Evolutionary conservation across 768 basidiomycete genomes (phyloP), one percentile per base, ranked within the genome.

Genomic region (Tylopilus sp.): DNA sequence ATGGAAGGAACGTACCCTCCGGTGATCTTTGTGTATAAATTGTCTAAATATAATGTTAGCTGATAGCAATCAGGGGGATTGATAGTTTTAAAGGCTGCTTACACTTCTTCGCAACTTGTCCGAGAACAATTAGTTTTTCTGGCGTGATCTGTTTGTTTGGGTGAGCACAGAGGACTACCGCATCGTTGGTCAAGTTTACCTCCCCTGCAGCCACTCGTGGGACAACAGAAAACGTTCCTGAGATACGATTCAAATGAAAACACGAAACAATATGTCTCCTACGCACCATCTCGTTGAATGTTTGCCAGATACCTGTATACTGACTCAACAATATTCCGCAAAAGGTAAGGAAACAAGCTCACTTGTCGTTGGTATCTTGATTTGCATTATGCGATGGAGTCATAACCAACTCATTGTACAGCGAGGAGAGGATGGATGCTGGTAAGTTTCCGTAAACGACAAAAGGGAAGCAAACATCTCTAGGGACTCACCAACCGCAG

Each of bases 171-270:
- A 15, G 3, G 3, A 7, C 10, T 11, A 18, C 12, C 9, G 11
- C 22, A 38, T 1, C 2, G 2, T 6, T 9, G 39, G 6, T 5
- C 20, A 7, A 25, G 25, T 11, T 48, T 36, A 75, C 77, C 68
- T 88, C 88, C 28, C 88, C 88, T 2, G 78, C 87, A 0, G 86
- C 71, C 17, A 88, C 76, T 33, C 86, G 78, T 25, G 88, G 88
- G 20, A 90, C 75, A 49, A 90, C 85, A 7, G 80, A 82, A 65
- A 83, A 88, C 2, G 85, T 83, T 11, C 79, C 78, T 74, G 9
- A 4, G 7, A 36, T 18, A 45, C 7, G n/a, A 11, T 3, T 21
- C 12, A 22, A n/a, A n/a, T n/a, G 28, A 25, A 10, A 9, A 13
- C 26, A 42, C 22, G 2, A 21, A 40, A 17, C 10, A 9, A 28